phyloP scores from a whole-genome alignment of 139 green algal species.

The Raphidocelis subcapitata region DNA sequence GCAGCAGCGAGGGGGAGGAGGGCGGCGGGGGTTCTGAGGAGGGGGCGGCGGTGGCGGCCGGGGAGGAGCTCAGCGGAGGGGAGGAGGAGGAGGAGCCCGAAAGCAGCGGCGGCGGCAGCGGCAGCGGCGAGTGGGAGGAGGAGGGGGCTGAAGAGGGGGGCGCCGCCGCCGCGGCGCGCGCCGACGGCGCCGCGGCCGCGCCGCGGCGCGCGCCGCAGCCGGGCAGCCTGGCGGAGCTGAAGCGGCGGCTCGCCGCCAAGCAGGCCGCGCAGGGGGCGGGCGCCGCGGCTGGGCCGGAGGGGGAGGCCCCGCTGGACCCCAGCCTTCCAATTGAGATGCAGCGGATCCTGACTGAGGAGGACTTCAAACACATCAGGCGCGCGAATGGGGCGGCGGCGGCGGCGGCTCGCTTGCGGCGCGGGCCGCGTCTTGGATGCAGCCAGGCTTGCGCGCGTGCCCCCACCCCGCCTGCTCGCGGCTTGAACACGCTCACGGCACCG shows the following conservation, averaged over 20 bases:
- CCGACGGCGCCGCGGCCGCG: background rate
- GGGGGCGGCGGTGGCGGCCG: background rate
- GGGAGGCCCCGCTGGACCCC: background rate
- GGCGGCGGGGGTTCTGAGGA: slow-evolving; percentile 18
- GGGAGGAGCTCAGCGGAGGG: slow-evolving; percentile 10
- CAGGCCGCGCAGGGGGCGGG: slow-evolving; percentile 27
- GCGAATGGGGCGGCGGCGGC: slow-evolving; percentile 25
- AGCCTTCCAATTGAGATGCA: slow-evolving; percentile 62
- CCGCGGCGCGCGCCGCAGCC: background rate
- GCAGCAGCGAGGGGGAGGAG: slow-evolving; percentile 13
- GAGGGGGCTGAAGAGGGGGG: background rate
- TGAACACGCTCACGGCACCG: too few relatives aligned
- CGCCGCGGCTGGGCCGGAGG: slow-evolving; percentile 4
- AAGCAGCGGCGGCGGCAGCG: slow-evolving; percentile 16
- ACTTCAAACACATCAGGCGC: slow-evolving; percentile 83
- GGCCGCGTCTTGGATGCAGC: too few relatives aligned
- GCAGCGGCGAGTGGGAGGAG: slow-evolving; percentile 13
- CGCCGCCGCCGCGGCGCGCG: background rate
- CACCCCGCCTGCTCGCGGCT: too few relatives aligned
- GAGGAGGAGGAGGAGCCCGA: slow-evolving; percentile 22
- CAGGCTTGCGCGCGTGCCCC: too few relatives aligned
- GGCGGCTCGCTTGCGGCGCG: too few relatives aligned
- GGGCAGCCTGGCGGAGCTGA: slow-evolving; percentile 35
- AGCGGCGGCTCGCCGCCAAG: slow-evolving; percentile 43
- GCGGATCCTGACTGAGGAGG: slow-evolving; percentile 79